Evolutionary conservation across 352 stramenopile genomes (phyloP), one percentile per base, ranked within the genome.

Genomic region (Globisporangium cylindrosporum): DNA sequence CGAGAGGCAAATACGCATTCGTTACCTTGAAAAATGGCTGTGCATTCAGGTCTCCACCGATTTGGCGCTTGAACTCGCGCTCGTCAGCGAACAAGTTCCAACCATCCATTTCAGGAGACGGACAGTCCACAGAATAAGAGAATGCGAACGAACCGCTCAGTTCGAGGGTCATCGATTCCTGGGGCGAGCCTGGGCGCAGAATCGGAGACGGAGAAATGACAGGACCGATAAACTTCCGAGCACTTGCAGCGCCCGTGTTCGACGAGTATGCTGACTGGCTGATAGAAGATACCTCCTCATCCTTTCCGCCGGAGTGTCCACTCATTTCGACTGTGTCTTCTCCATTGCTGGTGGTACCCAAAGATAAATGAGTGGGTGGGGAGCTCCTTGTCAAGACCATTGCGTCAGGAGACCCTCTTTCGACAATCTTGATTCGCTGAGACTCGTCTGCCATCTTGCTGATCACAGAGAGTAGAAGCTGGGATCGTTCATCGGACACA

Each of bases 61-160:
- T 90, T 70, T 94, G 86, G 3, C 88, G 82, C 56, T 89, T 86
- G 67, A 93, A 94, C 49, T 95, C 88, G 12, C 76, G 74, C 48
- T 92, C 81, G 49, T 94, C 85, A 3, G 84, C 66, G 63, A 89
- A 93, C 22, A 95, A 53, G 63, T 90, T 81, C 88, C 88, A 95
- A 12, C 88, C 88, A 73, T 94, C 78, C 15, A 79, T 58, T 36
- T 91, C 82, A 3, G 76, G 56, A 25, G 75, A 62, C 15, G 83
- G 41, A 34, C 72, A 70, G 8, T 70, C 69, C 18, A 90, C 68
- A 9, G 69, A 76, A 67, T 93, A 92, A 20, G 79, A 80, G 72
- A 87, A 92, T 1, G 85, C 85, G 70, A 95, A 95, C 4, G 68
- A 78, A 18, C 82, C 84, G 57, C 84, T 91, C 24, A 81, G 64